Conservation (phyloP, 257 asterid species). For the Petrea volubilis region DNA sequence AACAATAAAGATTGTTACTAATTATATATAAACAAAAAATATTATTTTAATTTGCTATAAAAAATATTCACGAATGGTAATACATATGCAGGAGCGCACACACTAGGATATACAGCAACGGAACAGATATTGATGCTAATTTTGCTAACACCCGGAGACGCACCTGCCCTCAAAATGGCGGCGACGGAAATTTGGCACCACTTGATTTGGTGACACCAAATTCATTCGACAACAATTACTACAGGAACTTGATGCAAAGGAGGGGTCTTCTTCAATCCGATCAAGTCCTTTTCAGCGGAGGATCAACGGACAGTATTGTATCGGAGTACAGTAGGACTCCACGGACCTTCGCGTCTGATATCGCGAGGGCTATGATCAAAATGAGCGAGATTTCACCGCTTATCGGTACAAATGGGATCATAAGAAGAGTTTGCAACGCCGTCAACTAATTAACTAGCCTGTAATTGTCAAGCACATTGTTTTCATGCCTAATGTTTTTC, state of each 20-base stretch:
- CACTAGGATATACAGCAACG: conserved; percentile 45
- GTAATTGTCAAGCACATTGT: not conserved
- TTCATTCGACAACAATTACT: conserved; percentile 48
- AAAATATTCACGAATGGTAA: not conserved
- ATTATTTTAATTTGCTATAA: not conserved
- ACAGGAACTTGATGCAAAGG: conserved; percentile 24
- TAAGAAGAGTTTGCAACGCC: conserved; percentile 37
- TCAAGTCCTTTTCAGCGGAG: conserved; percentile 33
- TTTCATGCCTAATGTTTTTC: not conserved
- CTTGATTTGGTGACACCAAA: conserved; percentile 51
- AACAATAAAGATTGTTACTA: not conserved
- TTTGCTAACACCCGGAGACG: conserved; percentile 38
- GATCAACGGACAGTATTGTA: conserved; percentile 21
- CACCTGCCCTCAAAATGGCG: conserved; percentile 38
- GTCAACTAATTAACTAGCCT: conserved; percentile 9
- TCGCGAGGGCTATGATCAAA: conserved; percentile 39
- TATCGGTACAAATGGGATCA: conserved; percentile 33
- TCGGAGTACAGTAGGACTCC: conserved; percentile 17
- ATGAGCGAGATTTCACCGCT: conserved; percentile 46
- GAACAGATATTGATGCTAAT: conserved; percentile 38
- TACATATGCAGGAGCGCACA: conserved; percentile 35
- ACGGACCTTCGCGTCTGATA: conserved; percentile 28
- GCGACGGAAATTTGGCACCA: conserved; percentile 37
- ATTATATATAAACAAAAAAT: not conserved
- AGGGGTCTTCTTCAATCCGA: conserved; percentile 54